Percentiles rank a stretch among this genome's conserved stretches.
These are phyloP conservation scores for Globisporangium radiosum DNA, from an alignment of 352 stramenopile species.

Conservation along the genomic window DNA sequence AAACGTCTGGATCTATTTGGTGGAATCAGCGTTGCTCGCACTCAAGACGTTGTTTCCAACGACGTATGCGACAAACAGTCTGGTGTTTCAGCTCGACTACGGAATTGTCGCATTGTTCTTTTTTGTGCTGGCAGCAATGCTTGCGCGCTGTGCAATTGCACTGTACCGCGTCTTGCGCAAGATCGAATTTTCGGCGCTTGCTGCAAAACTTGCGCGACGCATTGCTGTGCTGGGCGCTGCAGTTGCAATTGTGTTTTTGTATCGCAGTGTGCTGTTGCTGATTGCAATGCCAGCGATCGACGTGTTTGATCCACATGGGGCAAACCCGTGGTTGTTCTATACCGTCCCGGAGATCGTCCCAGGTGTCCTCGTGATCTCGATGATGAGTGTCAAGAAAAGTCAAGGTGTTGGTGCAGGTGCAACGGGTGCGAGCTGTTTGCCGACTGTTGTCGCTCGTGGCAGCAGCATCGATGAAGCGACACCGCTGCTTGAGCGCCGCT, in stretches of 20 bases:
- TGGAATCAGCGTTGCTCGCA: slow-evolving; percentile 62
- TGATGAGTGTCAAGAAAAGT: slow-evolving; percentile 71
- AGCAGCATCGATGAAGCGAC: slow-evolving; percentile 29
- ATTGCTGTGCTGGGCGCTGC: slow-evolving; percentile 54
- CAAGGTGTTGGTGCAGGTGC: background rate
- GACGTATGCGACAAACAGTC: slow-evolving; percentile 26
- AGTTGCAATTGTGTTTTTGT: slow-evolving; percentile 49
- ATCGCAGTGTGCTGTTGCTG: slow-evolving; percentile 48
- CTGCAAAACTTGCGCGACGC: slow-evolving; percentile 39
- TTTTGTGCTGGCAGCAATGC: slow-evolving; percentile 60
- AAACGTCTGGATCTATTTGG: slow-evolving; percentile 80
- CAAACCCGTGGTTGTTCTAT: slow-evolving; percentile 75
- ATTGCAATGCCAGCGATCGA: slow-evolving; percentile 64
- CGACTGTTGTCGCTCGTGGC: background rate
- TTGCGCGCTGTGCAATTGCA: slow-evolving; percentile 47
- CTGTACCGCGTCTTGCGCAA: slow-evolving; percentile 49
- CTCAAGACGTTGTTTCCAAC: slow-evolving; percentile 63
- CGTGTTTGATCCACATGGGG: slow-evolving; percentile 64
- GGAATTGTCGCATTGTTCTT: slow-evolving; percentile 71
- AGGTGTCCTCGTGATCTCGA: slow-evolving; percentile 63
- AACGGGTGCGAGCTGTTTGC: too few relatives aligned
- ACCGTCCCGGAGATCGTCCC: slow-evolving; percentile 66
- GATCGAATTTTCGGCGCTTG: slow-evolving; percentile 72
- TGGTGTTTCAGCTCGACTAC: slow-evolving; percentile 69
- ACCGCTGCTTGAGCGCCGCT: slow-evolving; percentile 34